Percentiles rank a stretch among this genome's conserved stretches.
Evolutionary conservation across 2,329 filamentous ascomycete genomes (phyloP).

Genomic region (Penicillium sp.): DNA sequence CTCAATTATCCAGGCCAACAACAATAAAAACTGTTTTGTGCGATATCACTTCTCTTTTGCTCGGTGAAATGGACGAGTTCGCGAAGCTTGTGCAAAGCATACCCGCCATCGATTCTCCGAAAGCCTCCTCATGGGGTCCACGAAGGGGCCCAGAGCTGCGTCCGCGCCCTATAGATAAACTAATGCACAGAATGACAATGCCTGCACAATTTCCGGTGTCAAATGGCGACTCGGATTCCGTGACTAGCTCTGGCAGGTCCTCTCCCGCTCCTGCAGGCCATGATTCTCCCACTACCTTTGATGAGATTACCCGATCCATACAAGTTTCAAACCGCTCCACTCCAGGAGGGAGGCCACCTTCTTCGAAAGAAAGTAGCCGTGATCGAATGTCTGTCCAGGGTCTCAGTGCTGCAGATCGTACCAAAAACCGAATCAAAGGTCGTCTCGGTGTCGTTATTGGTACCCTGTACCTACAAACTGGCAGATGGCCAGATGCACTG

Average conservation of each 20-base stretch:
- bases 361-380: slow-evolving; percentile 53
- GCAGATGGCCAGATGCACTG: slow-evolving; percentile 83
- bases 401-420: slow-evolving; percentile 72
- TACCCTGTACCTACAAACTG: slow-evolving; percentile 81
- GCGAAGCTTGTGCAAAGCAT: slow-evolving; percentile 69
- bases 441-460: slow-evolving; percentile 76
- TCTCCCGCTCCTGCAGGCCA: slow-evolving; percentile 35
- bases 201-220: slow-evolving; percentile 55
- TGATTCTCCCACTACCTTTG: slow-evolving; percentile 52
- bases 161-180: slow-evolving; percentile 51
- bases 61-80: slow-evolving; percentile 71
- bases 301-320: slow-evolving; percentile 47
- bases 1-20: slow-evolving; percentile 65
- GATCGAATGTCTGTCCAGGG: slow-evolving; percentile 62
- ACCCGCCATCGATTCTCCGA: slow-evolving; percentile 74
- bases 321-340: slow-evolving; percentile 35
- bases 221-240: slow-evolving; percentile 30
- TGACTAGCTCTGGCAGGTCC: slow-evolving; percentile 34
- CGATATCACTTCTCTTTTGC: slow-evolving; percentile 67
- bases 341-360: slow-evolving; percentile 35
- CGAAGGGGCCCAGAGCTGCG: slow-evolving; percentile 49
- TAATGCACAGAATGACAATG: slow-evolving; percentile 74
- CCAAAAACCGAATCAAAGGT: slow-evolving; percentile 74
- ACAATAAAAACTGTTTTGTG: slow-evolving; percentile 80
- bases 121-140: slow-evolving; percentile 42